Evolutionary conservation across 805 yeast genomes (phyloP).

Genomic region (Candida xiaguanensis): DNA sequence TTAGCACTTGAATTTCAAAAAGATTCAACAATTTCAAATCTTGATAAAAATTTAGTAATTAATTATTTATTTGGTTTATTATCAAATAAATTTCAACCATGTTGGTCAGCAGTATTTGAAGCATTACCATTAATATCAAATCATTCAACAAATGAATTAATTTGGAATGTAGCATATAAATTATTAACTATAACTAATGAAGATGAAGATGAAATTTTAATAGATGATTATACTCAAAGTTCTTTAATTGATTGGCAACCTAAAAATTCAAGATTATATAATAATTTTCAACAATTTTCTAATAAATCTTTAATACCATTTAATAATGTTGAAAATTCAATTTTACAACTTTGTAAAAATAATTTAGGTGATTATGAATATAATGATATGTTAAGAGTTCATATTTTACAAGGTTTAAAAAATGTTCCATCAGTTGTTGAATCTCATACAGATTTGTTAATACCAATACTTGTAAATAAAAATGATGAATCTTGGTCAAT

Average conservation of each 20-base stretch:
- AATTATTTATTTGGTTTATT: slow-evolving; percentile 55
- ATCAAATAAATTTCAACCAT: slow-evolving; percentile 74
- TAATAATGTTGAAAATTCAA: slow-evolving; percentile 27
- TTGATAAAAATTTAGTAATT: slow-evolving; percentile 29
- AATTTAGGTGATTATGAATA: slow-evolving; percentile 33
- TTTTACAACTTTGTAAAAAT: slow-evolving; percentile 33
- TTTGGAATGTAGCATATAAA: slow-evolving; percentile 54
- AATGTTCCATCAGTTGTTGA: slow-evolving; percentile 71
- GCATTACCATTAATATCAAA: slow-evolving; percentile 43
- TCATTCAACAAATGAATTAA: slow-evolving; percentile 25
- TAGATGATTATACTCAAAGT: slow-evolving; percentile 7
- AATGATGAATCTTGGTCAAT: slow-evolving; percentile 36
- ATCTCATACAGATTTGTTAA: slow-evolving; percentile 49
- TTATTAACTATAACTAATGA: slow-evolving; percentile 23
- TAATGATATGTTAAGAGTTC: slow-evolving; percentile 49
- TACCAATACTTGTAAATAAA: slow-evolving; percentile 51
- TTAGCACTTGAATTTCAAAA: slow-evolving; percentile 43
- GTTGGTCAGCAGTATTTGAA: slow-evolving; percentile 75
- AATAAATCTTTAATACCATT: slow-evolving; percentile 25
- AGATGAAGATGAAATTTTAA: slow-evolving; percentile 12
- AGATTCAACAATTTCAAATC: slow-evolving; percentile 11
- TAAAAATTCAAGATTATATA: slow-evolving; percentile 42
- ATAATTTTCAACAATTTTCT: slow-evolving; percentile 30
- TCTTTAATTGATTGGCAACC: slow-evolving; percentile 37
- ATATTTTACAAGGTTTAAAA: slow-evolving; percentile 54